Base-by-base conservation (phyloP, 176 grass and related monocot species). In the Microstegium vimineum region DNA sequence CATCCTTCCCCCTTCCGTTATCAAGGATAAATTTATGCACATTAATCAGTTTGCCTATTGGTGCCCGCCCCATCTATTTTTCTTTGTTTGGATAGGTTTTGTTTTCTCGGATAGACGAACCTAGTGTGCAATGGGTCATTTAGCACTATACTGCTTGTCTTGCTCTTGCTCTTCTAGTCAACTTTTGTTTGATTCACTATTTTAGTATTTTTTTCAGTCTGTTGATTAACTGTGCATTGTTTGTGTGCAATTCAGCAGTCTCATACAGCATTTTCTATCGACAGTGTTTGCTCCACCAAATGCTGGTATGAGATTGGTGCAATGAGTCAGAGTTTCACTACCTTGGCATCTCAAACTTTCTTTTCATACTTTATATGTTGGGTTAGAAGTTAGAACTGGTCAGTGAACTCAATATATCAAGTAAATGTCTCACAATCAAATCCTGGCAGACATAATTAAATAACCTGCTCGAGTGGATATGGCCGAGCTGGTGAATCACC, bases 251-350 rank as follows among this genome's bases (percentile, higher is more conserved):
- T 42, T 79, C 8, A 22, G 49, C 49, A 83, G 80, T 59, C 37
- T 37, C 31, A 74, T 20, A 45, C 12, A 25, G 46, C 46, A 35
- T 62, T 51, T 26, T 81, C 65, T 88, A 65, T 42, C 60, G 68
- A 42, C 80, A 69, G 36, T 80, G 75, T 33, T 37, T 47, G 62
- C 34, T 86, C 84, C 80, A 82, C 83, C 72, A 86, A 62, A 60
- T n/a, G 51, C 20, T 3, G 20, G 45, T 25, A 46, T 70, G 80
- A 62, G 23, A 43, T 28, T 87, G 89, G 74, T 56, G 51, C 38
- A 82, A 80, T 83, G 84, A 90, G 84, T 90, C 80, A 83, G 84
- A 80, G 25, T 76, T 65, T 68, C 89, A 90, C 84, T 87, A 90
- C 14, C 75, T 83, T 80, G 61, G 80, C 80, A 90, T 90, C 80